Percentiles rank a stretch among this genome's conserved stretches.
phyloP scores from a whole-genome alignment of 2,329 filamentous ascomycete species.

The Coleophoma cylindrospora region DNA sequence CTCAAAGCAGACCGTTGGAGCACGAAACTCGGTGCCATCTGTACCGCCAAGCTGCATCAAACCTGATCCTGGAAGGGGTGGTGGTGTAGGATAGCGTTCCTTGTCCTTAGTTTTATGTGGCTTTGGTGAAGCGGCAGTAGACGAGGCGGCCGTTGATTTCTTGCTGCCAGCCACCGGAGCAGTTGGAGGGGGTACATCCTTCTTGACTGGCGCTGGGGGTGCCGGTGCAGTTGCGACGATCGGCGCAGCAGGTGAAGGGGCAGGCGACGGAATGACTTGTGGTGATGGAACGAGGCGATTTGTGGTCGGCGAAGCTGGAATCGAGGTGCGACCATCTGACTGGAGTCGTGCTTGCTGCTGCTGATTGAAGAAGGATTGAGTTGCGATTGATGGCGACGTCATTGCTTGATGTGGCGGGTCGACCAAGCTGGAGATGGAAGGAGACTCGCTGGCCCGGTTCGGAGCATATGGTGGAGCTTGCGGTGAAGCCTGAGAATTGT shows the following conservation, averaged over 20 bases:
- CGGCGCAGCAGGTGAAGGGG: constrained; percentile 17
- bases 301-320: constrained; percentile 23
- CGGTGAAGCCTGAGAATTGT: constrained; percentile 40
- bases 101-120: constrained; percentile 40
- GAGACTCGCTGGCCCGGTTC: constrained; percentile 80
- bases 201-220: constrained; percentile 10
- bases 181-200: constrained; percentile 10
- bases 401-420: constrained; percentile 52
- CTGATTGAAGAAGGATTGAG: constrained; percentile 28
- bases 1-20: constrained; percentile 77
- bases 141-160: constrained; percentile 37
- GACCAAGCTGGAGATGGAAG: constrained; percentile 86
- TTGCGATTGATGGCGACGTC: constrained; percentile 24
- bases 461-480: constrained; percentile 31
- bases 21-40: constrained; percentile 51
- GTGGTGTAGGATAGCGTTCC: constrained; percentile 32
- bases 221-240: constrained; percentile 14
- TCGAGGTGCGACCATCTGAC: constrained; percentile 16
- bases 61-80: constrained; percentile 58
- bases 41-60: constrained; percentile 55
- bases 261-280: constrained; percentile 4
- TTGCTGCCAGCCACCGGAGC: constrained; percentile 18
- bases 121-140: constrained; percentile 50
- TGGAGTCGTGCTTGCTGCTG: constrained; percentile 17
- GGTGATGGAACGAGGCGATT: constrained; percentile 19